Percentiles rank a stretch among this genome's conserved stretches.
Conservation (phyloP, 2,329 filamentous ascomycete genomes). For the Botrytis fragariae region DNA sequence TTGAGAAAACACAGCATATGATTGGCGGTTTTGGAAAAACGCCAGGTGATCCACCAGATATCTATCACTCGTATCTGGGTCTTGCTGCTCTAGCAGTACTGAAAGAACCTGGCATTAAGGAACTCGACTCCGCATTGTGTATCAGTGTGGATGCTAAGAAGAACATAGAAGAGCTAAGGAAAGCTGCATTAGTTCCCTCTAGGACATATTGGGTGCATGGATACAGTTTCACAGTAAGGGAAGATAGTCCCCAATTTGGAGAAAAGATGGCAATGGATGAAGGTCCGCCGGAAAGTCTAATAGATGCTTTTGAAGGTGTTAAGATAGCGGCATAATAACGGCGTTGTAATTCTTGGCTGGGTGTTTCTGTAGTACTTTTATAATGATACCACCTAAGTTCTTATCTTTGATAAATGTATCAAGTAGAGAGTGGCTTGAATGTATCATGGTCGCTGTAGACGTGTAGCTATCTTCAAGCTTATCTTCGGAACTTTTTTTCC, state of each 20-base stretch:
- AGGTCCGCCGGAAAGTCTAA: slow-evolving; percentile 21
- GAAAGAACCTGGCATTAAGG: slow-evolving; percentile 65
- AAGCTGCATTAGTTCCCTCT: slow-evolving; percentile 22
- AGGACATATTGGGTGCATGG: slow-evolving; percentile 32
- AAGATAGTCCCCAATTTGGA: slow-evolving; percentile 31
- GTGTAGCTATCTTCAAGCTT: neutral
- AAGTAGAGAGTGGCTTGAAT: neutral
- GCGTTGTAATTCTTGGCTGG: neutral
- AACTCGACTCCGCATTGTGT: slow-evolving; percentile 73
- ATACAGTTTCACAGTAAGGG: slow-evolving; percentile 31
- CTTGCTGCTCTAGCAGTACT: slow-evolving; percentile 75
- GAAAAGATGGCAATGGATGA: slow-evolving; percentile 26
- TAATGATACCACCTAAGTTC: slow-evolving; percentile 16
- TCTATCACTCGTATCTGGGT: slow-evolving; percentile 88
- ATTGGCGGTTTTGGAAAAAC: slow-evolving; percentile 81
- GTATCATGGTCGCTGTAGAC: neutral
- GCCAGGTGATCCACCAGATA: slow-evolving; percentile 65
- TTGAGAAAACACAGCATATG: slow-evolving; percentile 81
- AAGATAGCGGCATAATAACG: slow-evolving; percentile 1
- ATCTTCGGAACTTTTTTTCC: neutral
- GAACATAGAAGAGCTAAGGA: slow-evolving; percentile 44
- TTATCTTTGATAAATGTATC: neutral
- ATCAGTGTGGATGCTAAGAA: slow-evolving; percentile 60
- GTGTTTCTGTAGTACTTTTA: neutral
- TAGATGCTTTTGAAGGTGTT: slow-evolving; percentile 19